phyloP scores from a whole-genome alignment of 371 early-diverging fungal species.

The Rhizomucor pusillus region DNA sequence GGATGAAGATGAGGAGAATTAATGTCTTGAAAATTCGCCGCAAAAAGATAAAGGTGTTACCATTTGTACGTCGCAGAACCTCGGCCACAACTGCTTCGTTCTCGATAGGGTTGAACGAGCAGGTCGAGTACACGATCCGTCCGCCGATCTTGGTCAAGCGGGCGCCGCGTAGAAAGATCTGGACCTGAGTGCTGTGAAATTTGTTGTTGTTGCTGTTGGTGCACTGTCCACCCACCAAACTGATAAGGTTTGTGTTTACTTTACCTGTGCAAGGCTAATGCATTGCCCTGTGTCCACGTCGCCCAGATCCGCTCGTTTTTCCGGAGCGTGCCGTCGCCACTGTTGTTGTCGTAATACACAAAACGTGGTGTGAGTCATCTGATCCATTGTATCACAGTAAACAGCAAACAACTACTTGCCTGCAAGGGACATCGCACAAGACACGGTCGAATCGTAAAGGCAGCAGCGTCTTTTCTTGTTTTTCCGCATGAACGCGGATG shows the following conservation, averaged over 20 bases:
- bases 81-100: conserved; percentile 95
- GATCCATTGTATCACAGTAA: background rate
- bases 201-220: background rate
- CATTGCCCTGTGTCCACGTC: conserved; percentile 79
- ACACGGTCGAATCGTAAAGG: conserved; percentile 85
- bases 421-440: conserved; percentile 98
- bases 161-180: conserved; percentile 86
- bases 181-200: conserved; percentile 70
- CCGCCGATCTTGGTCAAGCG: conserved; percentile 92
- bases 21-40: background rate
- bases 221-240: background rate
- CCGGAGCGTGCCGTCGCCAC: conserved; percentile 98
- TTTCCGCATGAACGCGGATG: conserved; percentile 37
- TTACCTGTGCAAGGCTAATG: conserved; percentile 79
- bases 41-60: conserved; percentile 9
- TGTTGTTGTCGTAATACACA: too few species aligned
- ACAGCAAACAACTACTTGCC: too few species aligned
- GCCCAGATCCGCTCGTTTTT: conserved; percentile 94
- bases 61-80: conserved; percentile 64
- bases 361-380: background rate
- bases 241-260: conserved; percentile 3
- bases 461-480: conserved; percentile 22
- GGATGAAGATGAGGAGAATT: background rate
- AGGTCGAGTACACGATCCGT: conserved; percentile 98
- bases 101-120: conserved; percentile 98